Evolutionary conservation across 164 flowering plant genomes (phyloP).

Genomic region (Aristolochia fimbriata): DNA sequence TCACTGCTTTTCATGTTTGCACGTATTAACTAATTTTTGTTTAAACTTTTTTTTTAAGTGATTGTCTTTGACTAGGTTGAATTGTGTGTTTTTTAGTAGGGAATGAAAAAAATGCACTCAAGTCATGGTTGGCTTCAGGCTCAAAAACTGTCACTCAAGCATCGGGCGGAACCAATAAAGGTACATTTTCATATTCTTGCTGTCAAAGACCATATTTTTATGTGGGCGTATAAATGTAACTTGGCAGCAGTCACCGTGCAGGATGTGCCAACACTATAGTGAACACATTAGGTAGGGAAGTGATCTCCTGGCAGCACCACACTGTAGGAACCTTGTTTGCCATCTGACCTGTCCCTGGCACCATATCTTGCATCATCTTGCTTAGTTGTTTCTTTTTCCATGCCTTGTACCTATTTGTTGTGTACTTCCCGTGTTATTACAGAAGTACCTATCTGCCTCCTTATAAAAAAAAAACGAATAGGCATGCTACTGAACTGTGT

Average conservation of each 20-base stretch:
- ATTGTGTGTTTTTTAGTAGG: constrained; percentile 25
- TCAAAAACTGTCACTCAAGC: constrained; percentile 21
- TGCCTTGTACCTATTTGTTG: too few species aligned
- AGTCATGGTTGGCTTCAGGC: constrained; percentile 58
- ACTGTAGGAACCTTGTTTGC: too few species aligned
- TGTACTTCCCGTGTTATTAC: too few species aligned
- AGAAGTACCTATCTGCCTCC: too few species aligned
- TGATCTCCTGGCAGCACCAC: too few species aligned
- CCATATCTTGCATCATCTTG: too few species aligned
- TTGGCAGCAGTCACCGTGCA: too few species aligned
- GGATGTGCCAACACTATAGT: too few species aligned
- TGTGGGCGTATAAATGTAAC: background rate
- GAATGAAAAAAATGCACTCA: constrained; percentile 35
- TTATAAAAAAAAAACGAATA: background rate
- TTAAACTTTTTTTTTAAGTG: too few species aligned
- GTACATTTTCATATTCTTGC: constrained; percentile 17
- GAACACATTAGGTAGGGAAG: too few species aligned
- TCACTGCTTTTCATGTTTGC: background rate
- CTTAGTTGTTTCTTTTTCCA: too few species aligned
- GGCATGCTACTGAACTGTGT: background rate
- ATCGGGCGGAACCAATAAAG: constrained; percentile 18
- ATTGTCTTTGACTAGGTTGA: background rate
- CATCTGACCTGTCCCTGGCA: too few species aligned
- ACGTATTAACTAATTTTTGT: background rate
- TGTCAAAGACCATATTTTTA: background rate